These are phyloP conservation scores for Entamoeba nuttalli DNA, from an alignment of 208 protist species.

Conservation along the genomic window DNA sequence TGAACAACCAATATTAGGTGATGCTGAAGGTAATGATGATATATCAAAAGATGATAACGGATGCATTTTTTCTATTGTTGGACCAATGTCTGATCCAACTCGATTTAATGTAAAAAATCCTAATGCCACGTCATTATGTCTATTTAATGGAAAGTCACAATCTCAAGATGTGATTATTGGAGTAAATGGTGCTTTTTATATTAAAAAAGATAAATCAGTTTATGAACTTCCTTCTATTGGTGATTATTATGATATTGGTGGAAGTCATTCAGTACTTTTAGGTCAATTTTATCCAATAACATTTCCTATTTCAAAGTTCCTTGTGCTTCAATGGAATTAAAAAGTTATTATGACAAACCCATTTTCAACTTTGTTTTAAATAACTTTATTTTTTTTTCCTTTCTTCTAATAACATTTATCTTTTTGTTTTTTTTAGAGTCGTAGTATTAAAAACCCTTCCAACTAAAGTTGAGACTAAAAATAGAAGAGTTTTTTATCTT, in stretches of 20 bases:
- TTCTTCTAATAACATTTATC: too few relatives aligned
- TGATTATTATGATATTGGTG: neutral
- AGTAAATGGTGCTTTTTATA: neutral
- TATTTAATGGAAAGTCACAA: neutral
- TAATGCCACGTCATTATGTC: neutral
- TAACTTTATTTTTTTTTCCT: too few relatives aligned
- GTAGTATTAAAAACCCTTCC: too few relatives aligned
- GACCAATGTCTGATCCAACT: neutral
- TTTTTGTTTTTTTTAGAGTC: too few relatives aligned
- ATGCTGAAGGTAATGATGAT: neutral
- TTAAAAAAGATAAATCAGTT: neutral
- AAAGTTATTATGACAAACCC: neutral
- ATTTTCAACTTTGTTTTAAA: too few relatives aligned
- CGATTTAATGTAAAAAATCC: neutral
- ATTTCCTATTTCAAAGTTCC: neutral
- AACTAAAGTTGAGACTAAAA: too few relatives aligned
- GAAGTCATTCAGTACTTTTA: neutral
- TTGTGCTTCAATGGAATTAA: neutral
- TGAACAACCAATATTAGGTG: neutral
- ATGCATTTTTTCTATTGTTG: neutral
- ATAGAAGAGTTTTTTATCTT: too few relatives aligned
- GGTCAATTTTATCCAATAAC: neutral
- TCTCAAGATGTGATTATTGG: neutral
- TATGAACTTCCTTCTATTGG: neutral
- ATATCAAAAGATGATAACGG: neutral